phyloP scores from a whole-genome alignment of 805 yeast species.

The Cyberlindnera saturnus region DNA sequence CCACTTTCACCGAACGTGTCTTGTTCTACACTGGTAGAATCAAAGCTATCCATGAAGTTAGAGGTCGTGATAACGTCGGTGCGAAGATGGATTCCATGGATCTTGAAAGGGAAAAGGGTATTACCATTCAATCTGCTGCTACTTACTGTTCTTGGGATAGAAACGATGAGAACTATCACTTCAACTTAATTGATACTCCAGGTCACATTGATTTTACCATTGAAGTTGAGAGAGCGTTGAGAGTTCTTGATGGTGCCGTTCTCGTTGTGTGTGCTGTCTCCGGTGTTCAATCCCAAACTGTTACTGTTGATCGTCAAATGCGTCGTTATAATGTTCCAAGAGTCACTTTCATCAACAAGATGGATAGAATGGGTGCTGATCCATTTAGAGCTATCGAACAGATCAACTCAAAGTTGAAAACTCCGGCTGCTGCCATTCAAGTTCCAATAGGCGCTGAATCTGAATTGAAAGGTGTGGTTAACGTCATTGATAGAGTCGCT shows the following conservation, averaged over 20 bases:
- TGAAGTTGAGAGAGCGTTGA: slow-evolving; percentile 97
- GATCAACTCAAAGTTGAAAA: slow-evolving; percentile 77
- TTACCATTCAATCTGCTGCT: slow-evolving; percentile 98
- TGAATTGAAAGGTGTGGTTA: slow-evolving; percentile 81
- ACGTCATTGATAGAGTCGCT: slow-evolving; percentile 82
- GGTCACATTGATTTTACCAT: slow-evolving; percentile 99
- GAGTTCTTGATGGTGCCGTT: slow-evolving; percentile 98
- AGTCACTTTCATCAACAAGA: slow-evolving; percentile 91
- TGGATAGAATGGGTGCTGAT: slow-evolving; percentile 99
- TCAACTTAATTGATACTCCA: slow-evolving; percentile 95
- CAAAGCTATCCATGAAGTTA: slow-evolving; percentile 92
- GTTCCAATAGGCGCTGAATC: slow-evolving; percentile 96
- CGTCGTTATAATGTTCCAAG: slow-evolving; percentile 96
- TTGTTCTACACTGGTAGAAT: slow-evolving; percentile 94
- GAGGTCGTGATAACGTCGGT: slow-evolving; percentile 97
- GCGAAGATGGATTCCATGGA: slow-evolving; percentile 99
- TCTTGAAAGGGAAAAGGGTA: slow-evolving; percentile 96
- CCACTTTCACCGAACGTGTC: slow-evolving; percentile 97
- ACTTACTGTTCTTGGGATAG: slow-evolving; percentile 96
- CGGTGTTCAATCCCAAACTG: slow-evolving; percentile 98
- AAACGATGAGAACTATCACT: slow-evolving; percentile 62
- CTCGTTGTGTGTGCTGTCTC: slow-evolving; percentile 97
- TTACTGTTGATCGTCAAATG: slow-evolving; percentile 98
- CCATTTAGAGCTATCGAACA: slow-evolving; percentile 95
- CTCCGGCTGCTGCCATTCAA: slow-evolving; percentile 96